Percentiles rank a stretch among this genome's conserved stretches.
Evolutionary conservation across 1,139 yeast species (phyloP).

Genomic region (Debaryomyces sp.): DNA sequence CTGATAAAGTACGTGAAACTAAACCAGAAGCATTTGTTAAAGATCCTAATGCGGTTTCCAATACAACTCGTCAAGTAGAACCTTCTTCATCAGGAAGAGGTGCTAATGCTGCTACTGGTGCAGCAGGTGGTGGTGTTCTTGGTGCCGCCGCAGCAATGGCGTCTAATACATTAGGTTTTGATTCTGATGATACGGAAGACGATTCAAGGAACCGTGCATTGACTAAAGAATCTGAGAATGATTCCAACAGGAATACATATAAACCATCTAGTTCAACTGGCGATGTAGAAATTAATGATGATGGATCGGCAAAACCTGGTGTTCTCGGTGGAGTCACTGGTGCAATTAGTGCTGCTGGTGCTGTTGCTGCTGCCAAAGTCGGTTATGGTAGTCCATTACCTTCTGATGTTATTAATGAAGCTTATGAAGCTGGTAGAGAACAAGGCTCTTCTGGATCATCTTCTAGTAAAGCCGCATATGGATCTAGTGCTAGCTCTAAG

Average conservation of each 20-base stretch:
- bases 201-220: not conserved
- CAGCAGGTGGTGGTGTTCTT: constrained; percentile 10
- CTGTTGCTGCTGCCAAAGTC: constrained; percentile 16
- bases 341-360: constrained; percentile 22
- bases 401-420: constrained; percentile 13
- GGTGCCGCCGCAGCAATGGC: constrained; percentile 16
- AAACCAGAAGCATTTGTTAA: constrained; percentile 3
- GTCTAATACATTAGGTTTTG: constrained; percentile 16
- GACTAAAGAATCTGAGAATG: not conserved
- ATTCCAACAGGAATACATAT: not conserved
- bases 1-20: not conserved
- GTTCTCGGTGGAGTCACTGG: constrained; percentile 19
- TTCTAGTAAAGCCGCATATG: constrained; percentile 4
- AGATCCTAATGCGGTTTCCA: not conserved
- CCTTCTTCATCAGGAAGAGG: not conserved
- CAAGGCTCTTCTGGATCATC: constrained; percentile 10
- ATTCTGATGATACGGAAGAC: constrained; percentile 9
- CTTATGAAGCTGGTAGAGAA: constrained; percentile 18
- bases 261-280: not conserved
- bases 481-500: not conserved
- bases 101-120: not conserved
- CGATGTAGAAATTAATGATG: constrained; percentile 5
- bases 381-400: constrained; percentile 12
- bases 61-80: not conserved
- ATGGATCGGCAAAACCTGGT: constrained; percentile 13